A percentile compares a stretch with the other conserved stretches of the same genome.
Evolutionary conservation across 176 grass and related monocot species (phyloP).

Genomic region (Poa pratensis): DNA sequence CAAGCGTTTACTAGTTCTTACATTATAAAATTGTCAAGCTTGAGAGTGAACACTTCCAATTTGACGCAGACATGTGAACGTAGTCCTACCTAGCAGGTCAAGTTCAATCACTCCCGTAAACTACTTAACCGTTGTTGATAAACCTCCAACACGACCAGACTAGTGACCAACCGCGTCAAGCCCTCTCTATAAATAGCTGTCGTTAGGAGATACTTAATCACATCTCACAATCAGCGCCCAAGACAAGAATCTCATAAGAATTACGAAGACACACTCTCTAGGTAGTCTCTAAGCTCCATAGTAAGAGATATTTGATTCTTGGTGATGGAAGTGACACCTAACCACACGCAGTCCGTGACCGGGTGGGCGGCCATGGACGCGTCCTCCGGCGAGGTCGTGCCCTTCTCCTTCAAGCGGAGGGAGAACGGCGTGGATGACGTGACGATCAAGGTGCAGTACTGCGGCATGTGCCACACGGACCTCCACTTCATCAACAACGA

Average conservation of each 20-base stretch:
- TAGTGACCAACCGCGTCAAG: not conserved
- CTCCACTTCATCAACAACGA: constrained; percentile 75
- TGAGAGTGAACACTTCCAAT: not conserved
- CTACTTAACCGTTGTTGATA: not conserved
- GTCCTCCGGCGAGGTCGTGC: constrained; percentile 56
- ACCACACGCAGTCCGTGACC: constrained; percentile 64
- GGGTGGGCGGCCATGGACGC: constrained; percentile 82
- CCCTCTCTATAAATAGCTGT: constrained; percentile 5
- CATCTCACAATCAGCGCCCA: not conserved
- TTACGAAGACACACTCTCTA: not conserved
- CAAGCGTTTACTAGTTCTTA: not conserved
- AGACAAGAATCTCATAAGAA: constrained; percentile 3
- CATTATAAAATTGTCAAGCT: not conserved
- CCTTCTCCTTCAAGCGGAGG: constrained; percentile 72
- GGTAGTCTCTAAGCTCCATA: too few relatives aligned
- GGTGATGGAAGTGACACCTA: constrained; percentile 57
- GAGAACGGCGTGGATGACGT: constrained; percentile 82
- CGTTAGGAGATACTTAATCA: not conserved
- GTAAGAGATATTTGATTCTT: not conserved
- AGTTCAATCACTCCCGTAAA: not conserved
- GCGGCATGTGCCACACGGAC: constrained; percentile 95
- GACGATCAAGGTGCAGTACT: constrained; percentile 73
- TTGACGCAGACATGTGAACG: not conserved
- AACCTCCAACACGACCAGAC: not conserved
- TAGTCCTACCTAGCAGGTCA: not conserved